Conservation (phyloP, 1,284 basidiomycete genomes). For the Cryptococcus jaspeensis region DNA sequence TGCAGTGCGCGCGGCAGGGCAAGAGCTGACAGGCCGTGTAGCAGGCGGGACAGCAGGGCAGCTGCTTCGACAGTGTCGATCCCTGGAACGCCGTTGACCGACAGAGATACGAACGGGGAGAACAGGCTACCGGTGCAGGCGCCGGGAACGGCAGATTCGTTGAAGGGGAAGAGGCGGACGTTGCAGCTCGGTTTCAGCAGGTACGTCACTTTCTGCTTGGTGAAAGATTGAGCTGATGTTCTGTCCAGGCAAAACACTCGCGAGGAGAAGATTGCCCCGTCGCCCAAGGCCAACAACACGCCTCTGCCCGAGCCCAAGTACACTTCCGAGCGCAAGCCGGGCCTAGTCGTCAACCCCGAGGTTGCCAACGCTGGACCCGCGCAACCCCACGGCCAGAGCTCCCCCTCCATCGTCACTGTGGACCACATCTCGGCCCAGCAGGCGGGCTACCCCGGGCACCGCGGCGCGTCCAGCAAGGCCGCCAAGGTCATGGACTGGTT, state of each 20-base stretch:
- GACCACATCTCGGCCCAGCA: constrained; percentile 31
- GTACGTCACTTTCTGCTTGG: neutral
- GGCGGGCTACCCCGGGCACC: constrained; percentile 12
- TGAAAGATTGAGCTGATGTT: neutral
- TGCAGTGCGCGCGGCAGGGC: neutral
- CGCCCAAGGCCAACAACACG: constrained; percentile 2
- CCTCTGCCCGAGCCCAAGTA: neutral
- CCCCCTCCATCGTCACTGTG: constrained; percentile 42
- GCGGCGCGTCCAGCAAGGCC: constrained; percentile 53
- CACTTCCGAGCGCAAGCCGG: constrained; percentile 7
- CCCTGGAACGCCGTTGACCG: constrained; percentile 23
- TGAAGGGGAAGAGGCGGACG: neutral
- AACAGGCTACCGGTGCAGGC: neutral
- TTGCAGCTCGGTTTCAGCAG: constrained; percentile 1
- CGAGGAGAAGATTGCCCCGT: neutral
- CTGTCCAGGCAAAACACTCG: neutral
- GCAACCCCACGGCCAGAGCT: constrained; percentile 25
- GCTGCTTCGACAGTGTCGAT: constrained; percentile 8
- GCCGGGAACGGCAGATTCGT: neutral
- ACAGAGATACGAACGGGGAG: constrained; percentile 22
- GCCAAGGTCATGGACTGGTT: constrained; percentile 66
- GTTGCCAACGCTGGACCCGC: constrained; percentile 28
- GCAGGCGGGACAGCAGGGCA: constrained; percentile 8
- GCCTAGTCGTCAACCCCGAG: constrained; percentile 23
- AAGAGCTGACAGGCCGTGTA: neutral